Evolutionary conservation across 805 yeast species (phyloP), one percentile per base, ranked within the genome.

Genomic region (Tetrapisispora nanseiensis): DNA sequence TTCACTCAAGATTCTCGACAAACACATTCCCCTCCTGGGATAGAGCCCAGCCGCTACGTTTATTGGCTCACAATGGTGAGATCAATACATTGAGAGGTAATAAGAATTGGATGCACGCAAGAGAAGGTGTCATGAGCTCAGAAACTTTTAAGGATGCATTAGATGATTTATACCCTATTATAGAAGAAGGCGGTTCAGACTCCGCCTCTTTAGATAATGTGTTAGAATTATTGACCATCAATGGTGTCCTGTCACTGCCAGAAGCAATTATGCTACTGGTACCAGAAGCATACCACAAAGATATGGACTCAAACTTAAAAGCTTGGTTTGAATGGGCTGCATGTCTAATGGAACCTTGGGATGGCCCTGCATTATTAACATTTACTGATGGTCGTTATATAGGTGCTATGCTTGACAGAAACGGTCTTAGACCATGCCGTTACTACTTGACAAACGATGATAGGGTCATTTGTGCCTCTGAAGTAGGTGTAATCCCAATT

Each of bases 21-120:
- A 90, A 90, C 66, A 90, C 98, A 38, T 90, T 90, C 78, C 98
- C 98, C 37, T 86, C 96, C n/a, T 90, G 98, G 98, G 98, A 92
- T 68, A 79, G 98, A 67, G 97, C 98, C 20, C 98, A 90, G 68
- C 98, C 98, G 38, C 74, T 90, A 58, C 75, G 97, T 65, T 82
- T 94, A 82, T 86, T 95, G 26, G 98, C 98, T 31, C 98, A 90
- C 69, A 90, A 90, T 64, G 98, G 98, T 73, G 98, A 90, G 68
- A 92, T 90, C 65, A 90, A 90, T 68, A 90, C 98, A 32, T 69
- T 90, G 59, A 78, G 97, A 65, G 98, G 98, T 54, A 90, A 90
- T 76, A 92, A 90, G 68, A 90, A 90, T 68, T 92, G 97, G 97
- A 89, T 92, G 97, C 78, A 95, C 52, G 92, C 97, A 33, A 83